These are phyloP conservation scores for Aegilops speltoides DNA, from an alignment of 176 grass and related monocot genomes.

Conservation along the genomic window DNA sequence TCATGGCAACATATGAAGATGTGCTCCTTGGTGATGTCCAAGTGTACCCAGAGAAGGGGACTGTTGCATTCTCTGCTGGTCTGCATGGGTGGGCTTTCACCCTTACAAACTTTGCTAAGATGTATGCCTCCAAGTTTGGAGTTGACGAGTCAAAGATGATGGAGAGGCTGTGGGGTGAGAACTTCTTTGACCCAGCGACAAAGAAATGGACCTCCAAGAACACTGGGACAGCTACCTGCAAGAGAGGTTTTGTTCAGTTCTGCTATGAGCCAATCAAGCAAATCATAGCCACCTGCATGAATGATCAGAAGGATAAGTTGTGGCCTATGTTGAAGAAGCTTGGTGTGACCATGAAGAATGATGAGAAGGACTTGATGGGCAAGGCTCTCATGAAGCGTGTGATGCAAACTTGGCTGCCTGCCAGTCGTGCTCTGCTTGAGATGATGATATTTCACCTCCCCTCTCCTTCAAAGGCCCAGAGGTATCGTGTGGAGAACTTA, in stretches of 20 bases:
- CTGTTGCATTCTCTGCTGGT: slow-evolving; percentile 75
- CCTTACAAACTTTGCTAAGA: slow-evolving; percentile 71
- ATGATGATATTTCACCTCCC: slow-evolving; percentile 88
- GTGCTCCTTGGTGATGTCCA: slow-evolving; percentile 72
- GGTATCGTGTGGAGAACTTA: slow-evolving; percentile 81
- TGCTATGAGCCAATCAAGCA: slow-evolving; percentile 85
- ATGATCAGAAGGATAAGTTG: slow-evolving; percentile 77
- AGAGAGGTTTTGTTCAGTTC: slow-evolving; percentile 87
- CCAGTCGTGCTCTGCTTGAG: slow-evolving; percentile 66
- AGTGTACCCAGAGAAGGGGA: slow-evolving; percentile 83
- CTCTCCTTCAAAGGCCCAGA: slow-evolving; percentile 60
- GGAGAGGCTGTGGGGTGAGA: slow-evolving; percentile 92
- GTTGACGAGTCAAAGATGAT: slow-evolving; percentile 83
- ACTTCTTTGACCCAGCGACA: slow-evolving; percentile 77
- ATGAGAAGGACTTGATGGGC: slow-evolving; percentile 67
- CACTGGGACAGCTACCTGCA: slow-evolving; percentile 62
- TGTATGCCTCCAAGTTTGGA: slow-evolving; percentile 85
- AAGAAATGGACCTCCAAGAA: slow-evolving; percentile 80
- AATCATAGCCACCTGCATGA: slow-evolving; percentile 81
- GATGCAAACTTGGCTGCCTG: slow-evolving; percentile 86
- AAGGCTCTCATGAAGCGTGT: slow-evolving; percentile 86
- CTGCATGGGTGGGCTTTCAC: slow-evolving; percentile 77
- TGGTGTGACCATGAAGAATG: slow-evolving; percentile 62
- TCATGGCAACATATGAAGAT: slow-evolving; percentile 82
- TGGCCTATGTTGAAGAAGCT: slow-evolving; percentile 89